Base-by-base conservation (phyloP, 495 filamentous ascomycete species). In the Eremomyces bilateralis region DNA sequence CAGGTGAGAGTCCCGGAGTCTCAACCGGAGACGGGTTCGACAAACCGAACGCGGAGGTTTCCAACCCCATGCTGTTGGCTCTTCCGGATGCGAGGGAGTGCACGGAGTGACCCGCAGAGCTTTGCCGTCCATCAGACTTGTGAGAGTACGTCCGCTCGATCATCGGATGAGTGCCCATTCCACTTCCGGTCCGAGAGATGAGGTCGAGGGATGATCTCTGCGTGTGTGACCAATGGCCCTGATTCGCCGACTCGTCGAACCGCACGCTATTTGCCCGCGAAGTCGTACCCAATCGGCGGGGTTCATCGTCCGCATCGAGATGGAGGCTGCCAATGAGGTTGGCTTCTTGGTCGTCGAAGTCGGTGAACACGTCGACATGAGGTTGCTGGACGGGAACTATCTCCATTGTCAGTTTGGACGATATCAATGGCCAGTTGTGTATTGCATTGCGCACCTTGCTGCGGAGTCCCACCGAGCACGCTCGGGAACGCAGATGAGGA, bases 191-290 rank as follows among this genome's bases (percentile, higher is more conserved):
- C 21, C 88, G 59, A 6, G 76, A 77, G 31, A 79, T 68, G 48
- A 77, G 70, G 35, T 97, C 88, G 20, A 71, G 67, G 17, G 76
- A 83, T 35, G 78, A 70, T 19, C 84, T 71, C 42, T 70, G 75
- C 29, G 73, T 70, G 40, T 85, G 81, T 22, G 74, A 75, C 63
- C 83, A 91, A 46, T 78, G 79, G 32, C 80, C 79, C 42, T 92
- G 84, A 38, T 91, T 69, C 2, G 90, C 85, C 48, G 80, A 93
- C 51, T 94, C 84, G 49, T 97, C 88, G 46, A 97, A 97, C n/a
- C 88, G 78, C 41, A 97, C 88, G 53, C 90, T 95, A 47, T 95
- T 95, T 15, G 88, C 88, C 42, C 88, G 66, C 20, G 90, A 97
- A 12, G 50, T 48, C 20, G 82, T 73, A 4, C 88, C 88, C 19